Evolutionary conservation across 2,329 filamentous ascomycete species (phyloP).

Genomic region (Fusarium stilboides): DNA sequence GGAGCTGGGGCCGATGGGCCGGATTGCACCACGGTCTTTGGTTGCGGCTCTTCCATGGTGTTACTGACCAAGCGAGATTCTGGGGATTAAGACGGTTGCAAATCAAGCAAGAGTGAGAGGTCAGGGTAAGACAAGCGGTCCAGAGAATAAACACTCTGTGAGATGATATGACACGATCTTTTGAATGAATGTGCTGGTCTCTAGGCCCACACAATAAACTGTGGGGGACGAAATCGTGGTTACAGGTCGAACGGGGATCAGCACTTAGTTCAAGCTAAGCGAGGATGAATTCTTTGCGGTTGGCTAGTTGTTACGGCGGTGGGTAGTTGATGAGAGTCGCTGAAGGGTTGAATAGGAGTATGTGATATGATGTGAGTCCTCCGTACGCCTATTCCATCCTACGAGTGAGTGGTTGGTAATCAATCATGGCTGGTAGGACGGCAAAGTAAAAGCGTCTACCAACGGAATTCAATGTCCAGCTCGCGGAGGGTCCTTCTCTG

Average conservation of each 20-base stretch:
- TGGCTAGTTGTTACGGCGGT: constrained; percentile 17
- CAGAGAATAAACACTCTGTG: neutral
- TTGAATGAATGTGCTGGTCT: constrained; percentile 11
- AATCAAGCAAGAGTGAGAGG: constrained; percentile 10
- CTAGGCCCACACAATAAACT: constrained; percentile 29
- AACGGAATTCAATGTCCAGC: neutral
- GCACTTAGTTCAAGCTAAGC: constrained; percentile 28
- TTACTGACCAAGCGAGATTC: constrained; percentile 15
- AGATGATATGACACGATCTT: constrained; percentile 35
- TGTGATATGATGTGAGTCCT: neutral
- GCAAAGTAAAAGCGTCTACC: constrained; percentile 18
- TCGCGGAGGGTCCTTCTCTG: constrained; percentile 4
- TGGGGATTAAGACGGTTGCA: neutral
- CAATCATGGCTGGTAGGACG: constrained; percentile 28
- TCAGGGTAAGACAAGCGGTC: constrained; percentile 1
- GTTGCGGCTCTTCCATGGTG: constrained; percentile 43
- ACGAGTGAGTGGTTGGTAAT: constrained; percentile 40
- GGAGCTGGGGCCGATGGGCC: constrained; percentile 30
- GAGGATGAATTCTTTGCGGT: constrained; percentile 30
- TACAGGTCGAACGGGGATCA: constrained; percentile 30
- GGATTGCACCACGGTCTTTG: constrained; percentile 23
- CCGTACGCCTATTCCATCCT: constrained; percentile 36
- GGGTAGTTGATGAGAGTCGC: constrained; percentile 7
- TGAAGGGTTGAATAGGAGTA: constrained; percentile 4
- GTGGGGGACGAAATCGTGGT: constrained; percentile 32